Evolutionary conservation across 306 rosid species (phyloP), one percentile per base, ranked within the genome.

Genomic region (Sphenostylis stenocarpa): DNA sequence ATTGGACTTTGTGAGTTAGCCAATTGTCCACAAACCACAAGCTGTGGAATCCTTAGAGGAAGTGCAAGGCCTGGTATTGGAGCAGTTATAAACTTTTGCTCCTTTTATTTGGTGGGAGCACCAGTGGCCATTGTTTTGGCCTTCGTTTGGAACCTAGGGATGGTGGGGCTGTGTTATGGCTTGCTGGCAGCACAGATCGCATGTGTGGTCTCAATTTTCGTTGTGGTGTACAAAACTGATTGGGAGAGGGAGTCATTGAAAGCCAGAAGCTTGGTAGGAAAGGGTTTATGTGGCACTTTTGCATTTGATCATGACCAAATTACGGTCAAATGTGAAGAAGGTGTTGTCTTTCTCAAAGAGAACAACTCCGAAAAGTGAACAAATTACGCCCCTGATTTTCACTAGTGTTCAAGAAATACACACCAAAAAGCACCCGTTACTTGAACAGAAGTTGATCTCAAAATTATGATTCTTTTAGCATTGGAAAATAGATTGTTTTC

Each of bases 81-180:
- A 3, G 91, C 88, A 0, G 83, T 56, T 16, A 84, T 88, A 16
- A 85, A 88, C 68, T 84, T 85, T 29, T 85, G 57, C 15, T 80
- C 91, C 0, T 88, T 88, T 70, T 88, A 88, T 77, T 56, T 88
- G 85, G 91, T 86, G 78, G 91, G 91, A 28, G 91, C 89, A 36
- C 91, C 89, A 1, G 73, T 88, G 61, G 89, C 82, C 0, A 10
- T 88, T 16, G 77, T 79, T 9, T 76, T 82, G 81, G 91, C 83
- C 26, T 85, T 88, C 55, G 75, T 75, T 33, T 88, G 80, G 77
- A 44, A 73, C 24, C 57, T 79, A 12, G 89, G 88, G 44, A 83
- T 88, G 76, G 85, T 81, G 86, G 89, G 91, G 26, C 83, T 88
- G 3, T 88, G 91, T 45, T 88, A 88, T 69, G 91, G 91, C 17